Evolutionary conservation across 2,329 filamentous ascomycete species (phyloP).

Genomic region (Cercospora canescens): DNA sequence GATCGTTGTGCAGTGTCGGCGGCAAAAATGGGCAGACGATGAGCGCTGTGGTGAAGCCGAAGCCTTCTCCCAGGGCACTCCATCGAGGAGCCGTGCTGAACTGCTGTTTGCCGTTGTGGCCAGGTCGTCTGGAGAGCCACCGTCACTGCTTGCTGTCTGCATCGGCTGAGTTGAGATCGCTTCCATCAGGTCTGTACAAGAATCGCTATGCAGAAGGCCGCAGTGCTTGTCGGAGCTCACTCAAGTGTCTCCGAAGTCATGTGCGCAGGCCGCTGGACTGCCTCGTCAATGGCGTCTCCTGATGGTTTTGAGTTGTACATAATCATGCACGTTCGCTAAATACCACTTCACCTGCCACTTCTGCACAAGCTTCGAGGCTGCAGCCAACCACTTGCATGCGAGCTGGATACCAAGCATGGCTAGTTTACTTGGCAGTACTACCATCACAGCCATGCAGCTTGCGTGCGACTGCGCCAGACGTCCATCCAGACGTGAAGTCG

Average conservation of each 20-base stretch:
- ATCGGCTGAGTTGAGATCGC: background rate
- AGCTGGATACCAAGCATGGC: background rate
- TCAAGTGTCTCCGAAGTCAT: background rate
- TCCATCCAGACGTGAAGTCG: background rate
- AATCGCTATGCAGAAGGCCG: background rate
- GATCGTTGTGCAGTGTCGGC: background rate
- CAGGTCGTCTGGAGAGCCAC: background rate
- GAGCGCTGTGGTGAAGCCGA: background rate
- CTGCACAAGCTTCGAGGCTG: background rate
- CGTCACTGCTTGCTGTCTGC: background rate
- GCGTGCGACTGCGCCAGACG: background rate
- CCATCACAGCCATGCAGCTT: background rate
- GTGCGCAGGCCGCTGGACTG: background rate
- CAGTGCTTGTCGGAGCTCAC: background rate
- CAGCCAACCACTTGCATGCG: background rate
- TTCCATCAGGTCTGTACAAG: background rate
- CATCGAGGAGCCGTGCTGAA: background rate
- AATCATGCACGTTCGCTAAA: conserved; percentile 5
- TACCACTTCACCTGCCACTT: conserved; percentile 2
- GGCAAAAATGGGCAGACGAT: background rate
- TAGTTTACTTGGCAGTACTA: background rate
- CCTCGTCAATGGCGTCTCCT: conserved; percentile 1
- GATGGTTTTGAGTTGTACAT: background rate
- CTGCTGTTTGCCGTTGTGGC: background rate
- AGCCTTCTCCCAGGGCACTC: background rate